Evolutionary conservation across 1,284 basidiomycete genomes (phyloP), one percentile per base, ranked within the genome.

Genomic region (Agroathelia rolfsii): DNA sequence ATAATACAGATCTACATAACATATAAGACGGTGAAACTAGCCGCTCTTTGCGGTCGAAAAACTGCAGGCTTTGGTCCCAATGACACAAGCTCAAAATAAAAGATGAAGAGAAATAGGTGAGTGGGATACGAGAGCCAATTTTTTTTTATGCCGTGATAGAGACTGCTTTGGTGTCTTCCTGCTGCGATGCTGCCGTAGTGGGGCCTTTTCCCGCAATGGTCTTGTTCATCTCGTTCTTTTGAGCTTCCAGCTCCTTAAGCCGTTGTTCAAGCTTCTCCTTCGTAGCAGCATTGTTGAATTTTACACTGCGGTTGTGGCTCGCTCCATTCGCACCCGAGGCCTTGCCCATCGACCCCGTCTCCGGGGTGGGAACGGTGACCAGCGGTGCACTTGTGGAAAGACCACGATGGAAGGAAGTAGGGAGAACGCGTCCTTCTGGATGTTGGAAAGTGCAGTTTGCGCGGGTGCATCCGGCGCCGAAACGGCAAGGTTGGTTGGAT

Each of bases 381-480:
- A 77, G 43, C 2, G 77, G 73, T 0, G 68, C 65, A 14, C 55
- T 63, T 3, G 69, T 60, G 7, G 71, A 64, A n/a, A 85, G 53
- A 1, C 82, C 82, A 19, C 79, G 76, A 47, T 86, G 80, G 66
- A 86, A 86, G 4, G 73, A 61, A 2, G 71, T 66, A 2, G 84
- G 83, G 3, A 85, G 61, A 5, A 82, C 79, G 8, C 84, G 76
- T 6, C 78, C 79, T 32, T 81, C 75, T 0, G 85, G 85, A 46
- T 89, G 85, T 44, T 81, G 73, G 63, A 75, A 89, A 4, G 71
- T 56, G 50, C 85, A 89, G 29, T 69, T 64, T 10, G 75, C 71
- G 31, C 80, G 74, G 6, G 85, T 89, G 53, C 85, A 89, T n/a
- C 55, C 68, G 2, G 78, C 58, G 13, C 81, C 85, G 43, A 82